These are phyloP conservation scores for Gossypium armourianum DNA, from an alignment of 441 rosid genomes.

Conservation along the genomic window DNA sequence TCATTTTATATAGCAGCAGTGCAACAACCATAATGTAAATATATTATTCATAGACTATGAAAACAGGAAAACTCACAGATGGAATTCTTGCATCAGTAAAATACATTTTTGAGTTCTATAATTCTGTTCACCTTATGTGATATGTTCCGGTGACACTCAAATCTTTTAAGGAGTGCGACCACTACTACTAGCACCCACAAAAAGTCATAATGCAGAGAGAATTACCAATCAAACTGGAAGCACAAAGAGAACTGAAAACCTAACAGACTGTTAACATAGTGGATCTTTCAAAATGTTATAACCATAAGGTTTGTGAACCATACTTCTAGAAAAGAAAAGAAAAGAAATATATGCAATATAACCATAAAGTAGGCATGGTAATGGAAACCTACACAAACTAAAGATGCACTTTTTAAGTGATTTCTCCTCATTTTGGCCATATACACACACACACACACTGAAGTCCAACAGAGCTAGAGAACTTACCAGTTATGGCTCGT, in stretches of 20 bases:
- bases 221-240: conserved; percentile 6
- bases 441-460: neutral
- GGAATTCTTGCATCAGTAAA: neutral
- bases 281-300: neutral
- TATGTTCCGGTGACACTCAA: neutral
- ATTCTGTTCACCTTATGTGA: neutral
- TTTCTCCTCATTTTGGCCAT: conserved; percentile 1
- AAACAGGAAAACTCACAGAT: neutral
- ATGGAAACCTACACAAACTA: neutral
- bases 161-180: neutral
- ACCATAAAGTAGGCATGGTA: neutral
- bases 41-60: neutral
- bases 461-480: conserved; percentile 3
- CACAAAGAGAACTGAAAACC: neutral
- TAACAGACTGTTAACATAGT: neutral
- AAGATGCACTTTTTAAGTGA: neutral
- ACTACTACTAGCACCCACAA: neutral
- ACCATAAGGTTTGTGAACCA: neutral
- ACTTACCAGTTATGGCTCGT: conserved; percentile 90
- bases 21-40: neutral
- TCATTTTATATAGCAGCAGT: neutral
- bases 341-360: neutral
- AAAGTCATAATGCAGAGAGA: neutral
- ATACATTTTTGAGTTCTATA: neutral
- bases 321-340: neutral